phyloP scores from a whole-genome alignment of 2,329 filamentous ascomycete species.

The Fusarium ramigenum region DNA sequence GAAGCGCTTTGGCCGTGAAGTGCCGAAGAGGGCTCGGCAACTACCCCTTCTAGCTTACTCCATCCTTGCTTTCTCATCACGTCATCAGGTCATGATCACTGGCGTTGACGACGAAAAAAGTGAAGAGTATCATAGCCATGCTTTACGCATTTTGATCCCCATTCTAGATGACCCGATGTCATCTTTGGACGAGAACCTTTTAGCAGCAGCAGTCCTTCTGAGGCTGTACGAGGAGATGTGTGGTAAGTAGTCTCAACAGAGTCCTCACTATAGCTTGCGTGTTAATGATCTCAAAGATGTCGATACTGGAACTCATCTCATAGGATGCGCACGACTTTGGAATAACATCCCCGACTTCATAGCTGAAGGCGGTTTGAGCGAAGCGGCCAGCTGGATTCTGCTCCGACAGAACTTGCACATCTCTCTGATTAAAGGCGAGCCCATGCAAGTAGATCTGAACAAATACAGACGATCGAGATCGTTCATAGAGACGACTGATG shows the following conservation, averaged over 20 bases:
- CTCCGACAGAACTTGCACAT: constrained; percentile 60
- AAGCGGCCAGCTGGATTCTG: constrained; percentile 58
- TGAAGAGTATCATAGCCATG: constrained; percentile 53
- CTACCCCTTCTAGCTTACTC: constrained; percentile 51
- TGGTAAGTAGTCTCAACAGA: constrained; percentile 26
- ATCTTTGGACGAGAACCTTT: constrained; percentile 50
- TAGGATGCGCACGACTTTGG: constrained; percentile 40
- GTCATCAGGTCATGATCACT: constrained; percentile 31
- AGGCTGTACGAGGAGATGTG: constrained; percentile 54
- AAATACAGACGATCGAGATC: constrained; percentile 44
- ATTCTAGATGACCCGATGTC: constrained; percentile 48
- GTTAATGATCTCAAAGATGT: constrained; percentile 25
- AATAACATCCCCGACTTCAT: constrained; percentile 42
- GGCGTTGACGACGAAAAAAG: constrained; percentile 44
- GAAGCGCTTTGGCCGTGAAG: constrained; percentile 52
- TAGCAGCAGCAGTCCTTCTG: constrained; percentile 51
- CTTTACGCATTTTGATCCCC: constrained; percentile 51
- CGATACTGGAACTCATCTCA: constrained; percentile 42
- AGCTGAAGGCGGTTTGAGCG: constrained; percentile 49
- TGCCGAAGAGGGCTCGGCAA: constrained; percentile 51
- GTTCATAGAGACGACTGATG: constrained; percentile 37
- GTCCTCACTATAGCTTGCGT: background rate
- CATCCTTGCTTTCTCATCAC: constrained; percentile 41
- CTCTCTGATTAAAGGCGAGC: constrained; percentile 52
- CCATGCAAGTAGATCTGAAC: constrained; percentile 48